Percentiles rank a stretch among this genome's conserved stretches.
Evolutionary conservation across 1,284 basidiomycete genomes (phyloP).

Genomic region (Cryptococcus floricola): DNA sequence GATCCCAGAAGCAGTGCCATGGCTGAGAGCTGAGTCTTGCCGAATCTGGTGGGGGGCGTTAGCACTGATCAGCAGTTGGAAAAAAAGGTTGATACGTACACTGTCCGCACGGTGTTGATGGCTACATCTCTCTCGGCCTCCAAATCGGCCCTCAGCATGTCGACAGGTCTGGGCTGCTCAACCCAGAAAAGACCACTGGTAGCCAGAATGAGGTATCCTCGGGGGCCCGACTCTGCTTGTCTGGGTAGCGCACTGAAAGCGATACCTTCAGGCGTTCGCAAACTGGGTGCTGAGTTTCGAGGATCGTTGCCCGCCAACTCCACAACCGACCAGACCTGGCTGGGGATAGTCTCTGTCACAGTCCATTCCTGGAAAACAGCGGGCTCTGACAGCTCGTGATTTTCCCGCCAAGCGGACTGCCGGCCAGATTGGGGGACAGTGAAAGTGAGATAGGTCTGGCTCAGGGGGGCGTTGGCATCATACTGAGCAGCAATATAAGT

Average conservation of each 20-base stretch:
- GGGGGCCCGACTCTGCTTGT: conserved; percentile 25
- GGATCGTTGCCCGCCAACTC: conserved; percentile 44
- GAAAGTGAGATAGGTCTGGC: conserved; percentile 26
- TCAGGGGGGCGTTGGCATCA: conserved; percentile 16
- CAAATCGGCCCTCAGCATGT: conserved; percentile 36
- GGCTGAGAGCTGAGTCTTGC: conserved; percentile 36
- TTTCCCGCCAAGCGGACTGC: conserved; percentile 36
- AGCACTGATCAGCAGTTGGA: neutral
- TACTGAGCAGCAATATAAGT: conserved; percentile 34
- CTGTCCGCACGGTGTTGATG: conserved; percentile 18
- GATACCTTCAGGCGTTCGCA: conserved; percentile 20
- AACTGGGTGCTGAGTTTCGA: conserved; percentile 8
- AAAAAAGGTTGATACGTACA: conserved; percentile 9
- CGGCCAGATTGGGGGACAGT: conserved; percentile 32
- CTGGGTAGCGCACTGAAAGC: conserved; percentile 32
- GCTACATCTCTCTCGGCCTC: conserved; percentile 37
- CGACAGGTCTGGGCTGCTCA: conserved; percentile 34
- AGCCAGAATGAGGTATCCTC: conserved; percentile 39
- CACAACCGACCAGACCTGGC: conserved; percentile 77
- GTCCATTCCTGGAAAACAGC: conserved; percentile 35
- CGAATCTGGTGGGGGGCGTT: conserved; percentile 22
- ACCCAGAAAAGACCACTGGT: conserved; percentile 38
- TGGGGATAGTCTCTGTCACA: conserved; percentile 58
- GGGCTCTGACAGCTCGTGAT: conserved; percentile 25
- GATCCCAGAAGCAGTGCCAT: conserved; percentile 39